A percentile compares a stretch with the other conserved stretches of the same genome.
Evolutionary conservation across 768 basidiomycete genomes (phyloP).

Genomic region (Ephemerocybe angulata): DNA sequence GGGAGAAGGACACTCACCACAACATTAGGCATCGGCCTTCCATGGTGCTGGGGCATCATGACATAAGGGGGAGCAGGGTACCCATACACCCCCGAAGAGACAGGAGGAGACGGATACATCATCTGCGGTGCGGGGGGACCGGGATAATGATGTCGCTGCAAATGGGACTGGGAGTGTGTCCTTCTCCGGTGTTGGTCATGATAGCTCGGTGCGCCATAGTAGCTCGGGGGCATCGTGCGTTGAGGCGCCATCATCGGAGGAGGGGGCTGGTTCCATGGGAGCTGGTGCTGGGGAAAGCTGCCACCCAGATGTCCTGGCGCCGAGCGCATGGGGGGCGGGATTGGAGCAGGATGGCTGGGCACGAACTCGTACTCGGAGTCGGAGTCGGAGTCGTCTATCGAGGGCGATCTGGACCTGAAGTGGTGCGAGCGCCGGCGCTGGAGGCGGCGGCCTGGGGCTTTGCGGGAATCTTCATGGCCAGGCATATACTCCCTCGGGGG

Average conservation of each 20-base stretch:
- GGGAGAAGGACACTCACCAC: slow-evolving; percentile 18
- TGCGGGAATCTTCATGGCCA: slow-evolving; percentile 6
- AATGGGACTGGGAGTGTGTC: slow-evolving; percentile 16
- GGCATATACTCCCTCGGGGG: slow-evolving; percentile 7
- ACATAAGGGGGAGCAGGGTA: slow-evolving; percentile 19
- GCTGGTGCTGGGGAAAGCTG: slow-evolving; percentile 13
- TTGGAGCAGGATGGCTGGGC: slow-evolving; percentile 19
- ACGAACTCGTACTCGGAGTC: slow-evolving; percentile 18
- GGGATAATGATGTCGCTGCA: slow-evolving; percentile 1
- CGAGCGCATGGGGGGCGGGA: slow-evolving; percentile 22
- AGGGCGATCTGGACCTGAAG: slow-evolving; percentile 14
- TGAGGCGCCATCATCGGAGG: slow-evolving; percentile 15
- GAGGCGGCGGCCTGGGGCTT: slow-evolving; percentile 9
- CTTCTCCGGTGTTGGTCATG: slow-evolving; percentile 2
- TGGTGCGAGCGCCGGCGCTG: not conserved
- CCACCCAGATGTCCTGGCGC: slow-evolving; percentile 17
- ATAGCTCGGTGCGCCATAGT: slow-evolving; percentile 3
- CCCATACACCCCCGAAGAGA: slow-evolving; percentile 20
- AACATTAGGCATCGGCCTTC: slow-evolving; percentile 18
- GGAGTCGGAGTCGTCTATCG: slow-evolving; percentile 19
- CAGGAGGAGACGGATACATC: slow-evolving; percentile 19
- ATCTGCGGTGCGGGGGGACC: slow-evolving; percentile 13
- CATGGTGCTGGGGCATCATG: slow-evolving; percentile 18
- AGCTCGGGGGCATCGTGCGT: slow-evolving; percentile 15
- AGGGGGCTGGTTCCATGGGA: slow-evolving; percentile 17